These are phyloP conservation scores for Apostasia shenzhenica DNA, from an alignment of 106 monocot genomes.

Conservation along the genomic window DNA sequence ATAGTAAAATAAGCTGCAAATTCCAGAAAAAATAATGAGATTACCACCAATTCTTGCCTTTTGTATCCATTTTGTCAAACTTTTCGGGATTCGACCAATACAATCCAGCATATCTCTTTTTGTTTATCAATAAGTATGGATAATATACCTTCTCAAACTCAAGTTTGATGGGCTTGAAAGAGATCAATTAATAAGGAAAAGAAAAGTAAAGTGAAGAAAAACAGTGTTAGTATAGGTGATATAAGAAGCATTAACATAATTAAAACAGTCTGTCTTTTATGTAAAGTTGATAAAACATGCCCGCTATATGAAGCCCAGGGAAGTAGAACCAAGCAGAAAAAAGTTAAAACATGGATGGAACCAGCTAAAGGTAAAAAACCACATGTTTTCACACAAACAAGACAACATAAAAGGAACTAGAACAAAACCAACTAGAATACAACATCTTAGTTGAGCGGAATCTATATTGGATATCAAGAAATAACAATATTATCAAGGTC, in stretches of 20 bases:
- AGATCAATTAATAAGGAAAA: background rate
- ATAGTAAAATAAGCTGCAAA: conserved; percentile 1
- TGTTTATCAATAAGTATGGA: conserved; percentile 94
- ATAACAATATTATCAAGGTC: too few relatives aligned
- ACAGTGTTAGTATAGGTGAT: background rate
- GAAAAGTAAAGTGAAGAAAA: background rate
- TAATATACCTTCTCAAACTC: conserved; percentile 99
- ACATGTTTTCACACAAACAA: too few relatives aligned
- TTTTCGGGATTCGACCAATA: conserved; percentile 93
- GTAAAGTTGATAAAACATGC: background rate
- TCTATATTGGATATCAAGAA: too few relatives aligned
- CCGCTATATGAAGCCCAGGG: background rate
- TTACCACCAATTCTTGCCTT: conserved; percentile 49
- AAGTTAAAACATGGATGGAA: background rate
- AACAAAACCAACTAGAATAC: too few relatives aligned
- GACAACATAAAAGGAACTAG: too few relatives aligned
- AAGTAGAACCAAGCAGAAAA: background rate
- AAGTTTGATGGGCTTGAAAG: conserved; percentile 88
- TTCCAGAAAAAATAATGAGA: background rate
- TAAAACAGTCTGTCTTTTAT: background rate
- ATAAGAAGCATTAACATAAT: background rate
- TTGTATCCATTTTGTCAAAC: conserved; percentile 98
- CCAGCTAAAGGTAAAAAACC: background rate
- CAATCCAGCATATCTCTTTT: conserved; percentile 99
- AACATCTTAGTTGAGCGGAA: too few relatives aligned